Percentiles rank a stretch among this genome's conserved stretches.
These are phyloP conservation scores for Eremothecium gossypii DNA, from an alignment of 1,139 yeast species.

Conservation along the genomic window DNA sequence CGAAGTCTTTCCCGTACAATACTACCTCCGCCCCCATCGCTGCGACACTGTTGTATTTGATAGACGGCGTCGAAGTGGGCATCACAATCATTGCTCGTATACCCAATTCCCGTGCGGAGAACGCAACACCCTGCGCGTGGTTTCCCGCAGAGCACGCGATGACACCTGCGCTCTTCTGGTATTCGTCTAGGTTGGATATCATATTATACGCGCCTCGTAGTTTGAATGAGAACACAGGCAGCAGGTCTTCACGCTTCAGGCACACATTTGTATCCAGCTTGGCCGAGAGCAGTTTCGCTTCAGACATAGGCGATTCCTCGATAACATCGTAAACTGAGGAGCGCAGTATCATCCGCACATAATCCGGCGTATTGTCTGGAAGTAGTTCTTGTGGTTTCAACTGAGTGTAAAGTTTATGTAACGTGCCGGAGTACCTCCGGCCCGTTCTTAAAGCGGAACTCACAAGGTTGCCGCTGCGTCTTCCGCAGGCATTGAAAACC, in stretches of 20 bases:
- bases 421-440: neutral
- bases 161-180: conserved; percentile 72
- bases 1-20: conserved; percentile 87
- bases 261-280: conserved; percentile 63
- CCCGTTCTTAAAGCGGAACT: too few relatives aligned
- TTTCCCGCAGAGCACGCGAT: conserved; percentile 98
- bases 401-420: conserved; percentile 11
- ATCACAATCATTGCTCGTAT: conserved; percentile 94
- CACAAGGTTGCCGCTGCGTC: too few relatives aligned
- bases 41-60: conserved; percentile 82
- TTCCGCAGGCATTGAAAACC: too few relatives aligned
- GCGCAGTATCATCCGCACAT: conserved; percentile 77
- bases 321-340: conserved; percentile 93
- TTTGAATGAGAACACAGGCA: conserved; percentile 93
- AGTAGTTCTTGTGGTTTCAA: conserved; percentile 43
- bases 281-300: conserved; percentile 67
- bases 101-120: conserved; percentile 69
- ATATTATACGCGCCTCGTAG: conserved; percentile 95
- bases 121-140: conserved; percentile 99
- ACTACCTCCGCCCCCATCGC: conserved; percentile 93
- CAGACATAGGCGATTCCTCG: conserved; percentile 76
- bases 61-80: conserved; percentile 96
- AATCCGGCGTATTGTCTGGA: conserved; percentile 75
- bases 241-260: conserved; percentile 82
- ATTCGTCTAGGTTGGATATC: conserved; percentile 76